Evolutionary conservation across 169 alveolate species (phyloP).

Genomic region (Plasmodium fragile): DNA sequence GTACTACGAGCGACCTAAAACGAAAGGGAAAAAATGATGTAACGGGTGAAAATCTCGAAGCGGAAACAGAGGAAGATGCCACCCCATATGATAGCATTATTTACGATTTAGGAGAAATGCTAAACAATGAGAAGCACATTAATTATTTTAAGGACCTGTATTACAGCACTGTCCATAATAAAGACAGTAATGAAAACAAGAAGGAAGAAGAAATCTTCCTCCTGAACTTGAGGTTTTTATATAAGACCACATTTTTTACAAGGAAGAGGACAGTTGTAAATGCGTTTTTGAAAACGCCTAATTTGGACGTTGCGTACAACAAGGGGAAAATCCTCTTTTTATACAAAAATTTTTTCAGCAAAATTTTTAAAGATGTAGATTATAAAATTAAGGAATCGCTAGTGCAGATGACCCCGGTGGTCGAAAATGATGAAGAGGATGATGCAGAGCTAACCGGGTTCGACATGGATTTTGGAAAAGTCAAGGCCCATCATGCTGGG

Average conservation of each 20-base stretch:
- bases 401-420: constrained; percentile 21
- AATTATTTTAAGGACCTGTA: constrained; percentile 18
- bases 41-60: constrained; percentile 3
- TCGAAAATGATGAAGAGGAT: not conserved
- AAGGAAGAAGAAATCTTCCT: not conserved
- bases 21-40: not conserved
- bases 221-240: constrained; percentile 15
- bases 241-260: constrained; percentile 44
- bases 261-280: constrained; percentile 18
- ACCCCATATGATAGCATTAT: not conserved
- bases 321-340: constrained; percentile 25
- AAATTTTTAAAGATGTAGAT: constrained; percentile 28
- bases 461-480: constrained; percentile 60
- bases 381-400: constrained; percentile 38
- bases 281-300: constrained; percentile 56
- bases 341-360: constrained; percentile 17
- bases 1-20: not conserved
- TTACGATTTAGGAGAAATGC: not conserved
- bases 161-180: constrained; percentile 12
- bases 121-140: not conserved
- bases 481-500: constrained; percentile 22
- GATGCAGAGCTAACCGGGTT: constrained; percentile 25
- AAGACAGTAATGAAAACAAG: not conserved
- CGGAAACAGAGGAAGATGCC: not conserved
- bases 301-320: constrained; percentile 13